A percentile compares a stretch with the other conserved stretches of the same genome.
phyloP scores from a whole-genome alignment of 768 basidiomycete genomes.

The Trametes elegans region DNA sequence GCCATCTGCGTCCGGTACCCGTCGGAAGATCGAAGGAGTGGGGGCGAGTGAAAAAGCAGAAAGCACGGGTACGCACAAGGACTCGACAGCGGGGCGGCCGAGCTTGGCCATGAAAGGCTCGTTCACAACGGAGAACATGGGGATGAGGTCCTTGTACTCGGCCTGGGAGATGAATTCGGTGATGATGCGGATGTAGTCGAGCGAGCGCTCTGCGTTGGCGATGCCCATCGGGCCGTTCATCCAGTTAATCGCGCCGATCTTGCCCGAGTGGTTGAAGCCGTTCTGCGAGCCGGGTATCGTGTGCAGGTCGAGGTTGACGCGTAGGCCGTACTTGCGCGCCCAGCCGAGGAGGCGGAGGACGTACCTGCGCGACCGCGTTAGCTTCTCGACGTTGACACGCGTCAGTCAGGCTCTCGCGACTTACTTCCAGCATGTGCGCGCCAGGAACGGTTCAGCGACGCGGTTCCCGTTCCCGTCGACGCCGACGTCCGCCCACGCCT shows the following conservation, averaged over 20 bases:
- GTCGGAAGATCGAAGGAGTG: no score
- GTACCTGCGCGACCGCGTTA: conserved; percentile 43
- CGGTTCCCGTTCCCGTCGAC: conserved; percentile 16
- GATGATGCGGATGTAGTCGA: conserved; percentile 73
- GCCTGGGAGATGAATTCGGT: conserved; percentile 82
- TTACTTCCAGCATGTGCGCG: conserved; percentile 71
- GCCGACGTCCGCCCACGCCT: conserved; percentile 52
- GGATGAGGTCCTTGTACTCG: conserved; percentile 60
- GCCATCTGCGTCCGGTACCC: neutral
- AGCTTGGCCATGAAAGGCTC: conserved; percentile 55
- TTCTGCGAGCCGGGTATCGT: conserved; percentile 80
- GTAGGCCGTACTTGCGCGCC: conserved; percentile 88
- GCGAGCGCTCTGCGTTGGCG: conserved; percentile 78
- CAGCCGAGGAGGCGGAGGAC: conserved; percentile 73
- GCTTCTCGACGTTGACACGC: neutral
- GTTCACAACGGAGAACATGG: conserved; percentile 62
- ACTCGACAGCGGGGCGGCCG: conserved; percentile 49
- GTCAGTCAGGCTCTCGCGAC: conserved; percentile 24
- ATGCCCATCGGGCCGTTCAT: conserved; percentile 76
- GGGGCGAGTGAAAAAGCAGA: neutral
- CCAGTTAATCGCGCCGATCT: conserved; percentile 57
- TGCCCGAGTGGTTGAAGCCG: conserved; percentile 64
- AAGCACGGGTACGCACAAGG: conserved; percentile 47
- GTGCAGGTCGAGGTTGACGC: conserved; percentile 80
- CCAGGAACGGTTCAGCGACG: conserved; percentile 69